These are phyloP conservation scores for slime mould (Dictyostelium discoideum) DNA, from an alignment of 78 protist genomes.

Conservation along the genomic window dicty_2.7 NC_007088.5:7824501-7825000, in stretches of 20 bases:
- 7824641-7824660: conserved; percentile 44
- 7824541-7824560: conserved; percentile 43
- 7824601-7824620: conserved; percentile 13
- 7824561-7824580: conserved; percentile 40
- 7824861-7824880: conserved; percentile 35
- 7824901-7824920: conserved; percentile 68
- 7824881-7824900: conserved; percentile 66
- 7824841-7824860: conserved; percentile 60
- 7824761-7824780: conserved; percentile 35
- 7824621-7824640: conserved; percentile 25
- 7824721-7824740: conserved; percentile 25
- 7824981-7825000: conserved; percentile 24
- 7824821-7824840: conserved; percentile 32
- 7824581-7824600: conserved; percentile 43
- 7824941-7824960: conserved; percentile 51
- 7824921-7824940: conserved; percentile 50
- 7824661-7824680: conserved; percentile 62
- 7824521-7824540: conserved; percentile 18
- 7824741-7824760: conserved; percentile 52
- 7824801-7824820: neutral
- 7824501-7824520: conserved; percentile 21
- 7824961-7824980: conserved; percentile 45
- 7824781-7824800: conserved; percentile 48
- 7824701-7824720: conserved; percentile 30
- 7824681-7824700: conserved; percentile 19